Evolutionary conservation across 345 rosid genomes (phyloP), one percentile per base, ranked within the genome.

Genomic region (Kernera saxatilis): DNA sequence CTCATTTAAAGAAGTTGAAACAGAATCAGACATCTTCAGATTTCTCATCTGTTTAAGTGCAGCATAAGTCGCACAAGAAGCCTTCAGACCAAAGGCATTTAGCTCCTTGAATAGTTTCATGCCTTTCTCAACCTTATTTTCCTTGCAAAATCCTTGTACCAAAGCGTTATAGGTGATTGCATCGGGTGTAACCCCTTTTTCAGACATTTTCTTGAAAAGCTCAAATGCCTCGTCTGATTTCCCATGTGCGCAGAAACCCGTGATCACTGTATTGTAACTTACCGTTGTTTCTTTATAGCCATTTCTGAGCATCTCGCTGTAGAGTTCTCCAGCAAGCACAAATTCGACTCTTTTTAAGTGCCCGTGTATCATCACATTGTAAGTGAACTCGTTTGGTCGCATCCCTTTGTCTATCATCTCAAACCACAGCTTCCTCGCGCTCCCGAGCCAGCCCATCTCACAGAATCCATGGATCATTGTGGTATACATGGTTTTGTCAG

Each of bases 351-450:
- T 58, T 74, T 82, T 86, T n/a, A 85, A 81, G 18, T 79, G 77
- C 26, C 88, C 87, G 39, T 87, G 80, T 64, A 90, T 84, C 82
- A 90, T 76, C 64, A 84, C 76, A n/a, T 87, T 79, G 74, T 82
- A 86, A 21, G 84, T 78, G 58, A 81, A 84, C 50, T 81, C 84
- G 67, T 90, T 88, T 10, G 89, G 88, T 22, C 69, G 62, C 54
- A 86, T 54, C 33, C 84, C 71, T 66, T 83, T 86, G 32, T 80
- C 71, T 13, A 83, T 62, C 96, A 87, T 86, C 84, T 90, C 96
- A 6, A 80, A 73, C 71, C 83, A 86, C 10, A 90, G 73, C 71
- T 83, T 78, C 78, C 76, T 55, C 32, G 89, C 93, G 39, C 77
- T 74, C 36, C 79, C 83, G 32, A 86, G 74, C 61, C 86, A 78